These are phyloP conservation scores for Lantana camara DNA, from an alignment of 257 asterid genomes.

Conservation along the genomic window DNA sequence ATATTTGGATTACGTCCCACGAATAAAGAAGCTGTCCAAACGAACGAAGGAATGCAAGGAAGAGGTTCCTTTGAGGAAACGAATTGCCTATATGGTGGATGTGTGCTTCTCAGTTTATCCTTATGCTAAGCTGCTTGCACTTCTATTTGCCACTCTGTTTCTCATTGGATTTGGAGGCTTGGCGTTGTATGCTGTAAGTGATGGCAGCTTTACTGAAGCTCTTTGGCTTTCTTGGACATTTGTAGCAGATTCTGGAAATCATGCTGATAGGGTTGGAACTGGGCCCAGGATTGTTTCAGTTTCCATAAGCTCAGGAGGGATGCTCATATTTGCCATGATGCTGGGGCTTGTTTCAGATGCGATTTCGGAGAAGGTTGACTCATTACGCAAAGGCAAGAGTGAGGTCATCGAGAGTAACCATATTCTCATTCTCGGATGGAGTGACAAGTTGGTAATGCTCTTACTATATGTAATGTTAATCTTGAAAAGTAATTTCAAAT, in stretches of 20 bases:
- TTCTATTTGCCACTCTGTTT: constrained; percentile 90
- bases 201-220: constrained; percentile 85
- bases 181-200: constrained; percentile 94
- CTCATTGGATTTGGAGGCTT: constrained; percentile 92
- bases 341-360: constrained; percentile 99
- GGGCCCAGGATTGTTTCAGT: constrained; percentile 95
- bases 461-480: constrained; percentile 11
- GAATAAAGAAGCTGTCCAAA: constrained; percentile 50
- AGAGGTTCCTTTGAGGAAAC: constrained; percentile 85
- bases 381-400: constrained; percentile 94
- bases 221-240: constrained; percentile 98
- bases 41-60: constrained; percentile 60
- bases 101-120: constrained; percentile 96
- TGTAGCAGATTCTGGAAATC: constrained; percentile 96
- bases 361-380: constrained; percentile 95
- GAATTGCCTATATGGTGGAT: constrained; percentile 87
- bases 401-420: constrained; percentile 95
- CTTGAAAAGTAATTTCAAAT: constrained; percentile 1
- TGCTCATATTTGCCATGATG: constrained; percentile 99
- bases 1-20: constrained; percentile 76
- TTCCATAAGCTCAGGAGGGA: constrained; percentile 92
- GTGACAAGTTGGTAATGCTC: constrained; percentile 88
- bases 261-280: constrained; percentile 84
- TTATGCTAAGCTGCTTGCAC: constrained; percentile 95
- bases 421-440: constrained; percentile 98